Evolutionary conservation across 176 grass and related monocot species (phyloP), one percentile per base, ranked within the genome.

Genomic region (Pontederia crassipes): DNA sequence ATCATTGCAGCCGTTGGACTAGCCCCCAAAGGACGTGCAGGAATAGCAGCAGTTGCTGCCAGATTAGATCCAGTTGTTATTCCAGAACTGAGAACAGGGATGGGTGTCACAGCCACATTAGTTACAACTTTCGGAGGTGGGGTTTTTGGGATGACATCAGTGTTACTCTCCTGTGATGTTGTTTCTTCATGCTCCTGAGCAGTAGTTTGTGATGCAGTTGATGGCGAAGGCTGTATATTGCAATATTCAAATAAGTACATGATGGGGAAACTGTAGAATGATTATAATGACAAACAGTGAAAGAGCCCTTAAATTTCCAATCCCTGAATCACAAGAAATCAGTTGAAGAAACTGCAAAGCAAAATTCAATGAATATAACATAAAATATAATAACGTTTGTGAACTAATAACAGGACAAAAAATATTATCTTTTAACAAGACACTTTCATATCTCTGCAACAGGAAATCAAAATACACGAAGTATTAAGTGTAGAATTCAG

Each of bases 101-200:
- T 69, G 71, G 74, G 65, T 59, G 81, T 59, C 59, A 70, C 61
- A 59, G 73, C 24, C 61, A 61, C 81, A 52, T 78, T 51, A 72
- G 72, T 71, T 70, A 47, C 79, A 80, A 9, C 73, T 86, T 98
- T 98, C 10, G 74, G 57, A 86, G 88, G 76, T 72, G 84, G 84
- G 32, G 94, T 92, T 66, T 78, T 66, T 75, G 84, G 79, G 0
- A 20, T 17, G 10, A 61, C 68, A 58, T 88, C 81, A 76, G 74
- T 28, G 68, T 74, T 97, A 82, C 64, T 81, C 78, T 92, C 94
- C 74, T 74, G 79, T 17, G 82, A 58, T 78, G 78, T n/a, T 55
- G 49, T 58, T 74, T 89, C 88, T 68, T 93, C 94, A 59, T 50
- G 76, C 47, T 98, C 94, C 75, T 86, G 80, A 72, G 70, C 75